A percentile compares a stretch with the other conserved stretches of the same genome.
phyloP scores from a whole-genome alignment of 306 rosid genomes.

The Biancaea sappan region DNA sequence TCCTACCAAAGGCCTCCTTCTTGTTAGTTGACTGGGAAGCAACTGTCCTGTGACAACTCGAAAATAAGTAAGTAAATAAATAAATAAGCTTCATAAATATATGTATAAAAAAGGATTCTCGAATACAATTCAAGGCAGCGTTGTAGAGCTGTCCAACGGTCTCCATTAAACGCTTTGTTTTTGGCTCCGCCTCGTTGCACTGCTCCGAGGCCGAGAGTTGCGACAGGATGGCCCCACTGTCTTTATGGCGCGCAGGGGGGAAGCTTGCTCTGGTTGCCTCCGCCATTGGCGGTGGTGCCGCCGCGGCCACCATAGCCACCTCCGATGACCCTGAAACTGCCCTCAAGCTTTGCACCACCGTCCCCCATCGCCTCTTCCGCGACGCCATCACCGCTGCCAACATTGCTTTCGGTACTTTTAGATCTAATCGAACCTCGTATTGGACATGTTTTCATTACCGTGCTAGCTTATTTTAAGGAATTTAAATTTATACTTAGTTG shows the following conservation, averaged over 20 bases:
- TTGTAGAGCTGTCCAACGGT: not conserved
- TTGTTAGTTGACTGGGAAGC: not conserved
- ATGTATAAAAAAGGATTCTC: not conserved
- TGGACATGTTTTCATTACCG: not conserved
- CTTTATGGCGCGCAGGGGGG: constrained; percentile 76
- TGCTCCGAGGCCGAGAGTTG: not conserved
- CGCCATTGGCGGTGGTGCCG: constrained; percentile 64
- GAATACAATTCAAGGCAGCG: not conserved
- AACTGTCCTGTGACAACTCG: too few species aligned
- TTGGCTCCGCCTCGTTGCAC: not conserved
- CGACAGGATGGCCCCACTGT: constrained; percentile 58
- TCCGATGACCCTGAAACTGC: constrained; percentile 79
- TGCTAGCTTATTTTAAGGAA: not conserved
- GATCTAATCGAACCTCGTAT: constrained; percentile 29
- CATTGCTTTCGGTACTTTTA: constrained; percentile 74
- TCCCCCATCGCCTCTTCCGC: constrained; percentile 80
- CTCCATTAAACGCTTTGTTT: not conserved
- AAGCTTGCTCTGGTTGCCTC: constrained; percentile 58
- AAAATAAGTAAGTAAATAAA: too few species aligned
- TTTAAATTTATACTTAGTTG: not conserved
- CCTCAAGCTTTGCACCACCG: constrained; percentile 68
- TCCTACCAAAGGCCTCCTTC: too few species aligned
- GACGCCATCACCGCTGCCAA: constrained; percentile 70
- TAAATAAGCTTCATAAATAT: too few species aligned
- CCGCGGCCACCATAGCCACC: constrained; percentile 65